Percentiles rank a stretch among this genome's conserved stretches.
Evolutionary conservation across 1,284 basidiomycete species (phyloP).

Genomic region (Coniferiporia weirii): DNA sequence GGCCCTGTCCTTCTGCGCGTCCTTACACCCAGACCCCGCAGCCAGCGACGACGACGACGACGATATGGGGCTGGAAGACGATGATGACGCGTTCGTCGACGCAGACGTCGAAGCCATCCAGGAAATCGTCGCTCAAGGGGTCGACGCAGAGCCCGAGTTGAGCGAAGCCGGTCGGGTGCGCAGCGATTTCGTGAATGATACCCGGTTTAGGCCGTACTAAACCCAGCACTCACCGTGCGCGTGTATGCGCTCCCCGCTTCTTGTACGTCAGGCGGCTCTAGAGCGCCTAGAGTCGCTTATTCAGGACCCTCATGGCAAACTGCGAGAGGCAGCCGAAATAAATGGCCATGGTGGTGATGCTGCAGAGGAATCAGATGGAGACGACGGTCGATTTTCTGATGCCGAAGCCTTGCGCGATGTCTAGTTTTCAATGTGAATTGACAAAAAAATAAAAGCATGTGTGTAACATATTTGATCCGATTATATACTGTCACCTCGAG

Average conservation of each 20-base stretch:
- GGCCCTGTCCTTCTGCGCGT: conserved; percentile 82
- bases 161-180: conserved; percentile 91
- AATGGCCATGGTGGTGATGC: conserved; percentile 22
- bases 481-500: neutral
- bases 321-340: conserved; percentile 11
- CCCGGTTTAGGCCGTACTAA: conserved; percentile 86
- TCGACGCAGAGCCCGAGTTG: conserved; percentile 54
- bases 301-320: conserved; percentile 38
- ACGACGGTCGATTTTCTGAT: neutral
- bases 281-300: conserved; percentile 74
- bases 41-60: conserved; percentile 47
- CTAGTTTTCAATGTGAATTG: neutral
- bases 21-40: conserved; percentile 80
- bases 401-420: neutral
- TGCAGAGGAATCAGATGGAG: neutral
- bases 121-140: conserved; percentile 40
- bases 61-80: conserved; percentile 55
- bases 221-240: conserved; percentile 21
- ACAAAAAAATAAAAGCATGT: too few relatives aligned
- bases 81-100: conserved; percentile 59
- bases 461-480: neutral
- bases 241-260: neutral
- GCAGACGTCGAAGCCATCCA: conserved; percentile 47
- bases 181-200: conserved; percentile 79
- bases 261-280: conserved; percentile 54